These are phyloP conservation scores for Zea mays DNA, from an alignment of 176 grass and related monocot species.

Conservation along the genomic window Zm-B73-REFERENCE-NAM-5.0 NC_050099.1:59098501-59099000, in stretches of 20 bases:
- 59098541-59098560: conserved; percentile 20
- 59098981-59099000: conserved; percentile 68
- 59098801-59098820: conserved; percentile 89
- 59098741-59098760: conserved; percentile 10
- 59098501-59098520: neutral
- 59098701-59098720: neutral
- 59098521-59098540: conserved; percentile 20
- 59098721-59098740: conserved; percentile 1
- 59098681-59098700: conserved; percentile 27
- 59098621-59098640: neutral
- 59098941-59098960: conserved; percentile 84
- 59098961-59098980: conserved; percentile 72
- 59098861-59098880: conserved; percentile 83
- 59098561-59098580: conserved; percentile 8
- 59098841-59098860: conserved; percentile 96
- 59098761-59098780: conserved; percentile 65
- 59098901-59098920: conserved; percentile 78
- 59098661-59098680: neutral
- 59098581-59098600: neutral
- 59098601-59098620: conserved; percentile 1
- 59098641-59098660: conserved; percentile 30
- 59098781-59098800: conserved; percentile 51
- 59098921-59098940: conserved; percentile 85
- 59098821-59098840: conserved; percentile 80
- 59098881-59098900: conserved; percentile 53